Base-by-base conservation (phyloP, 805 yeast species). In the Scheffersomyces stipitis region DNA sequence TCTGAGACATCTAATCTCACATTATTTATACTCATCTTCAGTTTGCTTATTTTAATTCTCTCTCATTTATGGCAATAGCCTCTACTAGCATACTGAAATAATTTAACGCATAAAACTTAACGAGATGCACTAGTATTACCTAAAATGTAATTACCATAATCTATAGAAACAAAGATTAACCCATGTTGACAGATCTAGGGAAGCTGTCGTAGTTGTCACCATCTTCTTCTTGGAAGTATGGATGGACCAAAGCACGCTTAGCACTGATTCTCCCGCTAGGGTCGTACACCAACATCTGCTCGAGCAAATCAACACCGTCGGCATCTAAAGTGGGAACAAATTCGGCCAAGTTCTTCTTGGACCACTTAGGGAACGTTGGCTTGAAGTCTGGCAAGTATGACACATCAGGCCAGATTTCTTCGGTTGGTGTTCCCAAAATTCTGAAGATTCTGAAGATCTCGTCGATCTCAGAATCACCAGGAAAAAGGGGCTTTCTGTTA, bases 391-490 rank as follows among this genome's bases (percentile, higher is more conserved):
- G 96, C 59, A 93, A 71, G 43, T 84, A 78, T 29, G 83, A 77
- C 31, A 93, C 95, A 48, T 90, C 96, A 5, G 98, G 97, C 99
- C 99, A 93, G 14, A 77, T 71, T 34, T 86, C 86, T 60, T 88
- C 96, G 44, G 78, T 85, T 31, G 99, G 99, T 2, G 98, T 91
- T 14, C 99, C 99, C 65, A 93, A 74, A 36, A 86, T 73, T 46
- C 96, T 77, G 66, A 93, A 93, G 41, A 93, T 93, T 62, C 93
- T 77, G 71, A 90, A 90, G 48, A 93, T 86, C 66, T 93, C 96
- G 60, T 93, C 99, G 56, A 93, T 95, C 60, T 93, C 99, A 8
- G 96, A 88, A 60, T 93, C 96, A 4, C 99, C 99, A 0, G 98
- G 96, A 66, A 93, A 91, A 36, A 93, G 63, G 6, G 99, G 97